These are phyloP conservation scores for Metschnikowia rubicola DNA, from an alignment of 805 yeast genomes.

Conservation along the genomic window DNA sequence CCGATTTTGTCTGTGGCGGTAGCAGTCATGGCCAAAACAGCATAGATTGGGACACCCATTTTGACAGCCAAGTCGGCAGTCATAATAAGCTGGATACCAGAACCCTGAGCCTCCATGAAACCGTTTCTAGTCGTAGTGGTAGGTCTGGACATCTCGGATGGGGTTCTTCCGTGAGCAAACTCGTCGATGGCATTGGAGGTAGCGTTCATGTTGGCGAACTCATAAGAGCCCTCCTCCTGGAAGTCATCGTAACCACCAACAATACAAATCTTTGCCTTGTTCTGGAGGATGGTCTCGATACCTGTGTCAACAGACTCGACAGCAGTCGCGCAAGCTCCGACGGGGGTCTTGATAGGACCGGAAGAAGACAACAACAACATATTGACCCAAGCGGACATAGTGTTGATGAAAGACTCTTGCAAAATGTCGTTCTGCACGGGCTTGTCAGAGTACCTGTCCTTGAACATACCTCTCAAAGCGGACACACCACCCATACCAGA, in stretches of 20 bases:
- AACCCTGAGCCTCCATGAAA: slow-evolving; percentile 99
- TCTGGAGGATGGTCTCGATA: slow-evolving; percentile 86
- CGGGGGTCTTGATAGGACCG: slow-evolving; percentile 99
- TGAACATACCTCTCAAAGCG: slow-evolving; percentile 97
- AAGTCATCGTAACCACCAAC: slow-evolving; percentile 99
- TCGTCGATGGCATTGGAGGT: slow-evolving; percentile 89
- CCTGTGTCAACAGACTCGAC: slow-evolving; percentile 96
- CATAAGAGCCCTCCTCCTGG: slow-evolving; percentile 98
- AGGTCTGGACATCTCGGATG: slow-evolving; percentile 98
- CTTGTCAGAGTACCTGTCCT: slow-evolving; percentile 85
- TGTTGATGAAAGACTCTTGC: slow-evolving; percentile 97
- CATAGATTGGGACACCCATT: slow-evolving; percentile 99
- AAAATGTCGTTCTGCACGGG: slow-evolving; percentile 96
- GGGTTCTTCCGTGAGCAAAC: slow-evolving; percentile 93
- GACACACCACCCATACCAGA: slow-evolving; percentile 99
- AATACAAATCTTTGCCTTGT: slow-evolving; percentile 92
- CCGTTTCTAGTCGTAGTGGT: slow-evolving; percentile 94
- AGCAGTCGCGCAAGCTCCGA: slow-evolving; percentile 99
- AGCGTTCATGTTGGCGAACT: slow-evolving; percentile 98
- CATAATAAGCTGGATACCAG: slow-evolving; percentile 97
- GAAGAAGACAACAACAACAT: slow-evolving; percentile 95
- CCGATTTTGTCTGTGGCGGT: slow-evolving; percentile 99
- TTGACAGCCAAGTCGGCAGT: slow-evolving; percentile 86
- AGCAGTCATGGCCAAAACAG: slow-evolving; percentile 88
- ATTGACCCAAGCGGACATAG: slow-evolving; percentile 99